Conservation (phyloP, 352 stramenopile genomes). For the Pilasporangium apinafurcum region DNA sequence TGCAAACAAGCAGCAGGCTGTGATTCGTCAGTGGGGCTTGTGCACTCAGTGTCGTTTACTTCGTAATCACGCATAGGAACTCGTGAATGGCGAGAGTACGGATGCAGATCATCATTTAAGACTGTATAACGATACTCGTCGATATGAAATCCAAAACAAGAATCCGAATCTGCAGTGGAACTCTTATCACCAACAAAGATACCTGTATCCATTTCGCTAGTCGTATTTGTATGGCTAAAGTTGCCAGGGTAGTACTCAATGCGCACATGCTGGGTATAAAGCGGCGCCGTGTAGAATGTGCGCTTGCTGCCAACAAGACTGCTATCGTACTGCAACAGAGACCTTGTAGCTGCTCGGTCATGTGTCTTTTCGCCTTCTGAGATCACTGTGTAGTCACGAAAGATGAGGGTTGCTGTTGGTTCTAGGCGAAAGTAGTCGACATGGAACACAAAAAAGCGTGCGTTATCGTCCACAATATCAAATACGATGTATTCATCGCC, state of each 20-base stretch:
- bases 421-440: slow-evolving; percentile 18
- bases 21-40: slow-evolving; percentile 13
- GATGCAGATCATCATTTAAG: too few relatives aligned
- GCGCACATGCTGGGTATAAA: slow-evolving; percentile 3
- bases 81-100: background rate
- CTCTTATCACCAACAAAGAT: too few relatives aligned
- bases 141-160: slow-evolving; percentile 27
- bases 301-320: background rate
- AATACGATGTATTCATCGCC: slow-evolving; percentile 11
- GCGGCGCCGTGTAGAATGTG: slow-evolving; percentile 13
- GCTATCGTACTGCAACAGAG: background rate
- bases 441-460: slow-evolving; percentile 30
- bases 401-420: slow-evolving; percentile 6
- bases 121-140: slow-evolving; percentile 24
- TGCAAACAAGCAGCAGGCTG: slow-evolving; percentile 16
- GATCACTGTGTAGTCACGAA: slow-evolving; percentile 8
- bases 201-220: background rate
- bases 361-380: background rate
- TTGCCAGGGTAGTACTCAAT: too few relatives aligned
- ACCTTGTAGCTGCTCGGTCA: background rate
- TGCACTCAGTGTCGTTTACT: background rate
- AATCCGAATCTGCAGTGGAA: background rate
- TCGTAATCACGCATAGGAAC: background rate
- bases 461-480: slow-evolving; percentile 9
- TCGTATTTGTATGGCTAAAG: too few relatives aligned